Percentiles rank a stretch among this genome's conserved stretches.
These are phyloP conservation scores for Beta lomatogona DNA, from an alignment of 179 eudicot species.

Conservation along the genomic window DNA sequence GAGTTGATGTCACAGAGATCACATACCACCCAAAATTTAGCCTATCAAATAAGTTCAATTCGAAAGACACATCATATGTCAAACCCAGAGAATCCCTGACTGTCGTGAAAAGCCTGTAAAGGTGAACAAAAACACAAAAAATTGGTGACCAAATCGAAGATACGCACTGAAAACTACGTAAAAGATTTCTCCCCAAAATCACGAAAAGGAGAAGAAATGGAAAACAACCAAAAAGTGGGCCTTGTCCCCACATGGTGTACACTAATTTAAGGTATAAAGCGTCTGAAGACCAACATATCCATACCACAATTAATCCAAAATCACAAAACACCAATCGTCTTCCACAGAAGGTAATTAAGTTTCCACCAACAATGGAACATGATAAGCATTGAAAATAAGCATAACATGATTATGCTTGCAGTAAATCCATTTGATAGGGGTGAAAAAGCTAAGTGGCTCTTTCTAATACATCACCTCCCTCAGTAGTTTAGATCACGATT, in stretches of 20 bases:
- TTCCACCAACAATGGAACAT: too few relatives aligned
- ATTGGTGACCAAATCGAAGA: constrained; percentile 3
- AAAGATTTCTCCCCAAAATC: neutral
- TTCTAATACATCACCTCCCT: too few relatives aligned
- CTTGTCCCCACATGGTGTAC: neutral
- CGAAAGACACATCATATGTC: constrained; percentile 97
- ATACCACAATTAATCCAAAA: neutral
- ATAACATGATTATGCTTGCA: too few relatives aligned
- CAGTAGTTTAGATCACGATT: too few relatives aligned
- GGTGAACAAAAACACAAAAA: constrained; percentile 5
- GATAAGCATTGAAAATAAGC: too few relatives aligned
- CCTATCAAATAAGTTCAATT: constrained; percentile 90
- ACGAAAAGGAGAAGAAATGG: neutral
- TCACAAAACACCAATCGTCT: neutral
- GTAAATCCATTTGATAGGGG: too few relatives aligned
- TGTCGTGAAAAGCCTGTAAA: constrained; percentile 88
- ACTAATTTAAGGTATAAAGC: neutral
- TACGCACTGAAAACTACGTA: neutral
- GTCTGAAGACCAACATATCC: neutral
- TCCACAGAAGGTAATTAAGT: too few relatives aligned
- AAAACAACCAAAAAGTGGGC: neutral
- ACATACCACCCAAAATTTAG: constrained; percentile 99
- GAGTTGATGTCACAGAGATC: constrained; percentile 98
- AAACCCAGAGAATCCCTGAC: constrained; percentile 99
- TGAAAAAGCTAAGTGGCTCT: too few relatives aligned